Evolutionary conservation across 768 basidiomycete species (phyloP).

Genomic region (Leccinum boreale): DNA sequence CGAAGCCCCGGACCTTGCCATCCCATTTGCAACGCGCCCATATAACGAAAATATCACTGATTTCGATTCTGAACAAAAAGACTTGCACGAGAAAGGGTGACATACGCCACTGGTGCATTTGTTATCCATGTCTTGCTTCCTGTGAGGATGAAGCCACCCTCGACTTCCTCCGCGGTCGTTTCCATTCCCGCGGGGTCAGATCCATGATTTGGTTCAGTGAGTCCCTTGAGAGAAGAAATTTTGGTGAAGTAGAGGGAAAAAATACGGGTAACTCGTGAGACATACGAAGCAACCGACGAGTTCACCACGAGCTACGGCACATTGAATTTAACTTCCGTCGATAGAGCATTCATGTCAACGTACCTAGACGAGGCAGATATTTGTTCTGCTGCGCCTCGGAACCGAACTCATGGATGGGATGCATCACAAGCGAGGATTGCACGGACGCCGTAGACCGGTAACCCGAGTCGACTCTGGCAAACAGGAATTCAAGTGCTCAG

Average conservation of each 20-base stretch:
- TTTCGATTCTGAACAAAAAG: conserved; percentile 7
- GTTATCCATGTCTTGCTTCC: conserved; percentile 99
- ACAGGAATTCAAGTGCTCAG: background rate
- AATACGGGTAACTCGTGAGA: conserved; percentile 13
- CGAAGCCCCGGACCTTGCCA: conserved; percentile 81
- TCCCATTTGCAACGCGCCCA: conserved; percentile 98
- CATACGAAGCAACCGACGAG: conserved; percentile 89
- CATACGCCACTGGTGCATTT: conserved; percentile 87
- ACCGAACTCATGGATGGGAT: conserved; percentile 87
- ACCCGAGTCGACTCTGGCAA: conserved; percentile 83
- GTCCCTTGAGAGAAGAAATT: conserved; percentile 51
- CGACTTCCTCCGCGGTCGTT: conserved; percentile 80
- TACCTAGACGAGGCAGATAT: conserved; percentile 82
- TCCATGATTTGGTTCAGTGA: conserved; percentile 96
- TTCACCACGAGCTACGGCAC: conserved; percentile 68
- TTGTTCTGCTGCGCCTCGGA: conserved; percentile 87
- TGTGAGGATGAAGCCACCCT: conserved; percentile 81
- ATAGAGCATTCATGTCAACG: background rate
- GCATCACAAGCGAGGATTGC: conserved; percentile 96
- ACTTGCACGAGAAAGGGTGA: conserved; percentile 9
- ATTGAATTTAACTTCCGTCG: conserved; percentile 4
- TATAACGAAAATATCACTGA: conserved; percentile 82
- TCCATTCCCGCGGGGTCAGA: conserved; percentile 99
- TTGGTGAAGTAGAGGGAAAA: background rate
- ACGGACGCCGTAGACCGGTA: conserved; percentile 95